Evolutionary conservation across 108 stramenopile species (phyloP).

Genomic region (Stephanodiscus minutulus): DNA sequence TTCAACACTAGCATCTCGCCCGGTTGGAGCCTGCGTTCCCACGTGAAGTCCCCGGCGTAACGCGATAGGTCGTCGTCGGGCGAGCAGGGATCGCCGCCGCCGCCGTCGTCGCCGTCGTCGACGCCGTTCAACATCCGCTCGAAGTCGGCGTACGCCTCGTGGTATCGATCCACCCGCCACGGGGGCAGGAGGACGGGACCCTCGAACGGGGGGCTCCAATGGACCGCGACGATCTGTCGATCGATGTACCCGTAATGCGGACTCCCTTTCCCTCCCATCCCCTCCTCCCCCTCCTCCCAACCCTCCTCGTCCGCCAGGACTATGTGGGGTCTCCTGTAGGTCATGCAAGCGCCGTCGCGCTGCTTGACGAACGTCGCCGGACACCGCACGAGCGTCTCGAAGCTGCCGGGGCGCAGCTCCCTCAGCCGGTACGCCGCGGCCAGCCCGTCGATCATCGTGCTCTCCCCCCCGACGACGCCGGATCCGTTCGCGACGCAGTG

Average conservation of each 20-base stretch:
- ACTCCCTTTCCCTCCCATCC: neutral
- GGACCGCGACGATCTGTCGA: slow-evolving; percentile 62
- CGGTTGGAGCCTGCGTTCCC: slow-evolving; percentile 53
- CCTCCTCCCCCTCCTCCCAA: neutral
- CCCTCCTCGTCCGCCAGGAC: slow-evolving; percentile 41
- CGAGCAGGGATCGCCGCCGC: neutral
- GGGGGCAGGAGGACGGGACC: slow-evolving; percentile 61
- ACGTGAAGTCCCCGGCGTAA: slow-evolving; percentile 67
- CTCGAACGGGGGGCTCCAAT: slow-evolving; percentile 87
- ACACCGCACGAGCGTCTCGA: slow-evolving; percentile 55
- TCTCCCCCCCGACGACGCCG: slow-evolving; percentile 63
- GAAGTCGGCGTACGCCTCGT: slow-evolving; percentile 70
- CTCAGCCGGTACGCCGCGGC: slow-evolving; percentile 74
- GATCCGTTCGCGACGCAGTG: slow-evolving; percentile 60
- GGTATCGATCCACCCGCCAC: slow-evolving; percentile 54
- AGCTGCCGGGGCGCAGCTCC: slow-evolving; percentile 59
- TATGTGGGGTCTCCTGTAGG: slow-evolving; percentile 69
- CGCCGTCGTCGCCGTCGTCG: neutral
- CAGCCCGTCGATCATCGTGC: slow-evolving; percentile 75
- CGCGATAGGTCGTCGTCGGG: slow-evolving; percentile 22
- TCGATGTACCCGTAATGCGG: slow-evolving; percentile 23
- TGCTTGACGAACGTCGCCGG: slow-evolving; percentile 82
- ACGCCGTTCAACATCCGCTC: slow-evolving; percentile 58
- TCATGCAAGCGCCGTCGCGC: slow-evolving; percentile 76
- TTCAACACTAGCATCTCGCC: slow-evolving; percentile 80